These are phyloP conservation scores for Solanum appendiculatum DNA, from an alignment of 257 asterid species.

Conservation along the genomic window DNA sequence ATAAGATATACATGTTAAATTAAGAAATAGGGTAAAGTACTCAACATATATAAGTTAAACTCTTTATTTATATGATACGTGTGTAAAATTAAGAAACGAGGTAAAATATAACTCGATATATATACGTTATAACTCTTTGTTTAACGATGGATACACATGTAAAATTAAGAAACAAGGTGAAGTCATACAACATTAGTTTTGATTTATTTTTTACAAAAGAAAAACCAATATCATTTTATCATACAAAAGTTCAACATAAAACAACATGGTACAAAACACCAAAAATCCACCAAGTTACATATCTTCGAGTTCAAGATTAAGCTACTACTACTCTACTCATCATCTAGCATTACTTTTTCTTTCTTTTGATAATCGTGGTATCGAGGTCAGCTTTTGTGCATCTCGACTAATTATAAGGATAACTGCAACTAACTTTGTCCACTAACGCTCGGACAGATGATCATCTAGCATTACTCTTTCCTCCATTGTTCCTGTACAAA, in stretches of 20 bases:
- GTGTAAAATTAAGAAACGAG: not conserved
- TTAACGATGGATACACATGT: not conserved
- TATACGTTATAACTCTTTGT: not conserved
- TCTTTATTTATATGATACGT: not conserved
- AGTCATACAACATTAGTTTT: not conserved
- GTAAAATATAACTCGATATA: not conserved
- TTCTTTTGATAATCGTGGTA: not conserved
- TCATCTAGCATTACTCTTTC: slow-evolving; percentile 35
- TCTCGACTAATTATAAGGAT: not conserved
- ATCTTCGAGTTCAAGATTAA: not conserved
- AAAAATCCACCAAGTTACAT: slow-evolving; percentile 1
- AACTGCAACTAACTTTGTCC: not conserved
- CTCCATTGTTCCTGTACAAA: slow-evolving; percentile 55
- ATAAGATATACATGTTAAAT: too few relatives aligned
- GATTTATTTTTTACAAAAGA: not conserved
- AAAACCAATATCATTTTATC: not conserved
- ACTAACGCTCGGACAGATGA: not conserved
- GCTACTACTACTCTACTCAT: not conserved
- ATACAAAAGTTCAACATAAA: not conserved
- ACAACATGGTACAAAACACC: not conserved
- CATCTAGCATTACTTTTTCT: slow-evolving; percentile 27
- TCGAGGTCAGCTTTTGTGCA: not conserved
- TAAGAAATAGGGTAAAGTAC: not conserved
- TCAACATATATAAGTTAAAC: fast-evolving
- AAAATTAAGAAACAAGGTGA: not conserved